A percentile compares a stretch with the other conserved stretches of the same genome.
These are phyloP conservation scores for Elongisporangium prolatum DNA, from an alignment of 352 stramenopile species.

Conservation along the genomic window DNA sequence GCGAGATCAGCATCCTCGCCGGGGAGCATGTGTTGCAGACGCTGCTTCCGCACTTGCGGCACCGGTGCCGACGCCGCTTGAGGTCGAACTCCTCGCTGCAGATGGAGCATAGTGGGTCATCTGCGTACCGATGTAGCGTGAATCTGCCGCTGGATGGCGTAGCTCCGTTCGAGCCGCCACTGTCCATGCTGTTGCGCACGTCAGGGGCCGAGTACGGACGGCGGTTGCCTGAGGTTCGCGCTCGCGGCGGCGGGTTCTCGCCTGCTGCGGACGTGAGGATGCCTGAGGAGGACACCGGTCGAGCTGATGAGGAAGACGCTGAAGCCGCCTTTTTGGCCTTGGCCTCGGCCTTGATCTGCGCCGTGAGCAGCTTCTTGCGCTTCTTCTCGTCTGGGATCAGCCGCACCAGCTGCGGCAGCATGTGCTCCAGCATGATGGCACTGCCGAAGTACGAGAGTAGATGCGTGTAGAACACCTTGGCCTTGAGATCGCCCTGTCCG, in stretches of 20 bases:
- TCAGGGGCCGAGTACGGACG: conserved; percentile 39
- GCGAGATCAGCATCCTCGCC: conserved; percentile 70
- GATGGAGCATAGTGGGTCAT: conserved; percentile 69
- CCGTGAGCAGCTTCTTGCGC: conserved; percentile 67
- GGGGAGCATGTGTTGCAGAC: conserved; percentile 70
- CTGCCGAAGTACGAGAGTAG: conserved; percentile 46
- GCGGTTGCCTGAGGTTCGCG: conserved; percentile 19
- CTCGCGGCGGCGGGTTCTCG: conserved; percentile 15
- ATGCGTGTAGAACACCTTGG: conserved; percentile 54
- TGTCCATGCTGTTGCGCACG: conserved; percentile 33
- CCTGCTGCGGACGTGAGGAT: conserved; percentile 18
- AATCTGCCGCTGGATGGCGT: conserved; percentile 26
- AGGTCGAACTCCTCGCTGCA: conserved; percentile 79
- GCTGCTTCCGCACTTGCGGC: conserved; percentile 65
- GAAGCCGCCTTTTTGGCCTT: background rate
- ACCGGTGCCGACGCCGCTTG: conserved; percentile 63
- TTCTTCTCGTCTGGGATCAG: conserved; percentile 3
- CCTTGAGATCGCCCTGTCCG: conserved; percentile 56
- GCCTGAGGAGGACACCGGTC: conserved; percentile 35
- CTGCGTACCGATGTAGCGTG: conserved; percentile 32
- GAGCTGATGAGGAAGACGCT: conserved; percentile 40
- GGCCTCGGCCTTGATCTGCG: conserved; percentile 25
- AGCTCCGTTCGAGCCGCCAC: conserved; percentile 18
- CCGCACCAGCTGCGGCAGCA: conserved; percentile 69
- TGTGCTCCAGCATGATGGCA: conserved; percentile 38